These are phyloP conservation scores for Scutellaria baicalensis DNA, from an alignment of 257 asterid species.

Conservation along the genomic window DNA sequence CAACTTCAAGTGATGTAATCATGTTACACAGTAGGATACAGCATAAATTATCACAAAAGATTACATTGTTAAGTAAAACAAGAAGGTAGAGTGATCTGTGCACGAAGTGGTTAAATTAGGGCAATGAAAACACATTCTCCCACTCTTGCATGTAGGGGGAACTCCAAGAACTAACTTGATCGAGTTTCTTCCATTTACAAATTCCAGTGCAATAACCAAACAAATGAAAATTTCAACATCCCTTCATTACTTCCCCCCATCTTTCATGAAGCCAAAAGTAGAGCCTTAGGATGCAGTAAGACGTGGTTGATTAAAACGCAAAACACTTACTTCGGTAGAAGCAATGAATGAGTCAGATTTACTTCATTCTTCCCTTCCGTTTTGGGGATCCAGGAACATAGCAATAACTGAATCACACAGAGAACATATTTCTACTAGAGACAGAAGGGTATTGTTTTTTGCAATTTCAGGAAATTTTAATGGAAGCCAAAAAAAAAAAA, in stretches of 20 bases:
- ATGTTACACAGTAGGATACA: neutral
- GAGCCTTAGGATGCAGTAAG: no score
- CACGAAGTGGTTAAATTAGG: neutral
- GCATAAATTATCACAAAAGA: neutral
- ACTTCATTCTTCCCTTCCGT: neutral
- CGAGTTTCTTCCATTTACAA: no score
- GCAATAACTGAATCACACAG: neutral
- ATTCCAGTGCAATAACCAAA: no score
- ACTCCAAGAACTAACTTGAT: no score
- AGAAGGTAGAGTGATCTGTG: neutral
- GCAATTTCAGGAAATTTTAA: no score
- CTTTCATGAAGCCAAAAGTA: no score
- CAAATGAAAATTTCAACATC: no score
- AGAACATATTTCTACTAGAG: neutral
- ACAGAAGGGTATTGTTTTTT: neutral
- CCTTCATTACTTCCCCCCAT: no score
- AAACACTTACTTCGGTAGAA: neutral
- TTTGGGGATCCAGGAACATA: neutral
- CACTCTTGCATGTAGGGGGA: neutral
- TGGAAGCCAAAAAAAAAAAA: no score
- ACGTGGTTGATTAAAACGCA: no score
- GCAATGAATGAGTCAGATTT: neutral
- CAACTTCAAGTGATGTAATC: neutral
- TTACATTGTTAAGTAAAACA: neutral
- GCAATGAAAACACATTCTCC: neutral